Base-by-base conservation (phyloP, 2,329 filamentous ascomycete genomes). In the Chrysoporthe cubensis region DNA sequence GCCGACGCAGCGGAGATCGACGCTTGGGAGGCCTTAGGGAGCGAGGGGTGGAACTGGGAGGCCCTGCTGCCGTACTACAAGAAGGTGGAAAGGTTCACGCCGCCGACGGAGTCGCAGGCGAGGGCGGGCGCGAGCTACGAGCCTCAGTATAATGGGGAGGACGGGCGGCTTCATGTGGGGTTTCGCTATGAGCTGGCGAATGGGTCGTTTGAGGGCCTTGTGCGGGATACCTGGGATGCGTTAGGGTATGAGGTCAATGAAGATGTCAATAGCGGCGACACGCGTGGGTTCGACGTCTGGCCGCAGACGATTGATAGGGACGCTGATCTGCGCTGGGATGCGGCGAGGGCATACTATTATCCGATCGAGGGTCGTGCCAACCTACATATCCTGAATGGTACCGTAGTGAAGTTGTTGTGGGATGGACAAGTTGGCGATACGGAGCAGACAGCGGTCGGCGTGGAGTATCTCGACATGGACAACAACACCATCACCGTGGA, bases 41-140 rank as follows among this genome's bases (percentile, higher is more conserved):
- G 82, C 65, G 64, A 74, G 1, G 81, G 80, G 13, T 83, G 82
- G 82, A 80, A 80, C 56, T 84, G 81, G 79, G 73, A 81, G 0
- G 72, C 75, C 4, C 73, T 87, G 34, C 76, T 80, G 7, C 80
- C 79, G 0, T 85, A 86, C 69, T 82, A 83, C 71, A 81, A 80
- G 43, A 80, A 81, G 72, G 77, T 80, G 13, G 80, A 82, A 70
- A 71, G 69, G 2, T 79, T 80, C 50, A 74, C 75, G 0, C 57
- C 72, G 0, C 81, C 81, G 0, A 75, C 72, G 2, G 59, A 69
- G 0, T 76, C 74, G 44, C 80, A 83, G 69, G 66, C 69, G 0
- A 73, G 71, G 0, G 74, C 73, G 1, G 81, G 81, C 4, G 79
- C 76, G 5, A 76, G 73, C 9, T 81, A 77, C 61, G 71, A 78